Evolutionary conservation across 202 grass and related monocot genomes (phyloP).

Genomic region (Elaeis oleifera): DNA sequence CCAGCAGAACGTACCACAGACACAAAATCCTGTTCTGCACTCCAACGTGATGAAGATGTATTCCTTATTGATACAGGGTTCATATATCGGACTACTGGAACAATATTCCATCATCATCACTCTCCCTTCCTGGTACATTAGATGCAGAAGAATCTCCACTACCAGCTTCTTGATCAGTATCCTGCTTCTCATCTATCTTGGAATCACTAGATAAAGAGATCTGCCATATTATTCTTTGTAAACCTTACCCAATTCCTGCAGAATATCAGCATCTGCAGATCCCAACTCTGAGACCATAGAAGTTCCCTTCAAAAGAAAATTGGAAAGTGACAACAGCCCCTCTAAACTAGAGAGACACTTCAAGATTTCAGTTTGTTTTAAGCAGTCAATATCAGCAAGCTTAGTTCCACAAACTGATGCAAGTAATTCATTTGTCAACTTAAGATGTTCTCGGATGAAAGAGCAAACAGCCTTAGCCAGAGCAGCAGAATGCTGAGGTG

Average conservation of each 20-base stretch:
- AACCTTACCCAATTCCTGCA: conserved; percentile 51
- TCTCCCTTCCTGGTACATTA: conserved; percentile 52
- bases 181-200: conserved; percentile 32
- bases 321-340: conserved; percentile 50
- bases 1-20: conserved; percentile 55
- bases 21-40: conserved; percentile 54
- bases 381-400: conserved; percentile 33
- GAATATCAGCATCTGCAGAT: conserved; percentile 50
- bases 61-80: conserved; percentile 35
- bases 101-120: conserved; percentile 43
- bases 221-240: conserved; percentile 69
- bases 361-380: conserved; percentile 42
- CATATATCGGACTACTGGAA: conserved; percentile 28
- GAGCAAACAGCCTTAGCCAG: conserved; percentile 46
- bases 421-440: conserved; percentile 40
- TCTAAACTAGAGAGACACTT: conserved; percentile 52
- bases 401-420: conserved; percentile 46
- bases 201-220: conserved; percentile 47
- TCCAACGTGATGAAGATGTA: conserved; percentile 43
- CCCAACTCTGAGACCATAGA: conserved; percentile 55
- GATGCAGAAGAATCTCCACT: conserved; percentile 33
- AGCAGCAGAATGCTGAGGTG: conserved; percentile 52
- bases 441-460: conserved; percentile 58
- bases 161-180: conserved; percentile 35
- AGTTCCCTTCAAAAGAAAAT: conserved; percentile 60